A percentile compares a stretch with the other conserved stretches of the same genome.
Evolutionary conservation across 768 basidiomycete species (phyloP).

Genomic region (Heimioporus sp.): DNA sequence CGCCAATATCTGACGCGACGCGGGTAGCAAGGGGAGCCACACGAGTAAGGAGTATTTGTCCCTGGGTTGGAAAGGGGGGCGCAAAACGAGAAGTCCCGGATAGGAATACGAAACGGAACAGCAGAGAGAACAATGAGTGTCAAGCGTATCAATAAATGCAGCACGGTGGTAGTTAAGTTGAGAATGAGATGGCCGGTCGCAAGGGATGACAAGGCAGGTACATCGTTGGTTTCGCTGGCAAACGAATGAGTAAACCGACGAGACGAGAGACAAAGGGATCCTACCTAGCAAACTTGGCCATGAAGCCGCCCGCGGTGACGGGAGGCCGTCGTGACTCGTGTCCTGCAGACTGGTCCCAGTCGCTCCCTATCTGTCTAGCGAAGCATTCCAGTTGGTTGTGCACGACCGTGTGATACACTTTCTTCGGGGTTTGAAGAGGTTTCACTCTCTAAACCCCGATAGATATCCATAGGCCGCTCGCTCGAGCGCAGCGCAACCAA

Average conservation of each 20-base stretch:
- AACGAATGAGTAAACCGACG: conserved; percentile 9
- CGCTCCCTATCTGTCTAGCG: conserved; percentile 72
- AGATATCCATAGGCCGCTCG: conserved; percentile 83
- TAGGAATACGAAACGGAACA: conserved; percentile 75
- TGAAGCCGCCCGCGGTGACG: conserved; percentile 83
- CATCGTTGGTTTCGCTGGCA: conserved; percentile 89
- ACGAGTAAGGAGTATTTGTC: conserved; percentile 62
- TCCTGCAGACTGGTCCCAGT: conserved; percentile 38
- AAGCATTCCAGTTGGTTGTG: too few species aligned
- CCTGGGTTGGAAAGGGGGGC: conserved; percentile 60
- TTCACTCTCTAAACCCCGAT: conserved; percentile 79
- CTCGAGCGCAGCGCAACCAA: conserved; percentile 62
- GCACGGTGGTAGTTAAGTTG: conserved; percentile 73
- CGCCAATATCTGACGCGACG: conserved; percentile 71
- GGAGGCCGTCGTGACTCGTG: conserved; percentile 40
- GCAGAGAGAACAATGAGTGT: conserved; percentile 91
- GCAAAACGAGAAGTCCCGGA: conserved; percentile 75
- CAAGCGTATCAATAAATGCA: conserved; percentile 78
- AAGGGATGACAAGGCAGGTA: conserved; percentile 79
- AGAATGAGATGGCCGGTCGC: conserved; percentile 78
- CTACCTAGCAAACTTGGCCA: conserved; percentile 89
- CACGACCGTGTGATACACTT: conserved; percentile 67
- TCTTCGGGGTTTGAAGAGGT: conserved; percentile 64
- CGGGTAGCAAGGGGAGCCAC: conserved; percentile 82
- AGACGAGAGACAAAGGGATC: not conserved